A percentile compares a stretch with the other conserved stretches of the same genome.
Conservation (phyloP, 352 stramenopile species). For the Salisapilia sapeloensis region DNA sequence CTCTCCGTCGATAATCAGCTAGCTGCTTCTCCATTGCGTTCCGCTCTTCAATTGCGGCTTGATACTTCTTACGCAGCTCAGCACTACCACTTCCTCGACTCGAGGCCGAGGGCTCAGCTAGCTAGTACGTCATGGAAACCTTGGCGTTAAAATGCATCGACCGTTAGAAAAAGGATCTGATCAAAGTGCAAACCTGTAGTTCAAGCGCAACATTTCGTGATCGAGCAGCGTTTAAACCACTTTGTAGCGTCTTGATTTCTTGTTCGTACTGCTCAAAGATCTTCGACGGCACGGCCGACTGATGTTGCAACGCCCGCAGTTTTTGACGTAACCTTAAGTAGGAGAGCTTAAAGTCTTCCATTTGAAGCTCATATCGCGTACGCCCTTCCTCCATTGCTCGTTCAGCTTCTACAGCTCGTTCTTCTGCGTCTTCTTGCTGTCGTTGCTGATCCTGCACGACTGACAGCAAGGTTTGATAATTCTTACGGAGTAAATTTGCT, state of each 20-base stretch:
- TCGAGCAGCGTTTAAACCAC: slow-evolving; percentile 38
- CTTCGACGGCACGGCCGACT: slow-evolving; percentile 13
- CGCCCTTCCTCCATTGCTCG: slow-evolving; percentile 34
- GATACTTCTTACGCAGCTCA: slow-evolving; percentile 56
- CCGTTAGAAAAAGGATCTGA: neutral
- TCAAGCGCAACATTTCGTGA: slow-evolving; percentile 45
- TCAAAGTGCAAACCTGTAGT: slow-evolving; percentile 14
- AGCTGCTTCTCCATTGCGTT: slow-evolving; percentile 36
- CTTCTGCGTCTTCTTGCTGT: slow-evolving; percentile 30
- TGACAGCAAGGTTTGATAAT: slow-evolving; percentile 62
- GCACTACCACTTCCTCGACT: neutral
- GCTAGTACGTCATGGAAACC: neutral
- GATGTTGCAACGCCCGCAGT: slow-evolving; percentile 34
- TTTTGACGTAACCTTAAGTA: slow-evolving; percentile 46
- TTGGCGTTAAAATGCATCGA: no score
- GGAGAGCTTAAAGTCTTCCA: slow-evolving; percentile 62
- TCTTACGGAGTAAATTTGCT: slow-evolving; percentile 42
- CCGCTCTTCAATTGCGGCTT: slow-evolving; percentile 36
- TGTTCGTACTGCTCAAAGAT: slow-evolving; percentile 66
- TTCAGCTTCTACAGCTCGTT: slow-evolving; percentile 14
- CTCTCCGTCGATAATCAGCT: slow-evolving; percentile 27
- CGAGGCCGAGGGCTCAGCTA: neutral
- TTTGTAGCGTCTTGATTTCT: slow-evolving; percentile 28
- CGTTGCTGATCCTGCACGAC: slow-evolving; percentile 60
- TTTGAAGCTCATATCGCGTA: slow-evolving; percentile 40